phyloP scores from a whole-genome alignment of 108 stramenopile species.

The Cylindrotheca closterium region DNA sequence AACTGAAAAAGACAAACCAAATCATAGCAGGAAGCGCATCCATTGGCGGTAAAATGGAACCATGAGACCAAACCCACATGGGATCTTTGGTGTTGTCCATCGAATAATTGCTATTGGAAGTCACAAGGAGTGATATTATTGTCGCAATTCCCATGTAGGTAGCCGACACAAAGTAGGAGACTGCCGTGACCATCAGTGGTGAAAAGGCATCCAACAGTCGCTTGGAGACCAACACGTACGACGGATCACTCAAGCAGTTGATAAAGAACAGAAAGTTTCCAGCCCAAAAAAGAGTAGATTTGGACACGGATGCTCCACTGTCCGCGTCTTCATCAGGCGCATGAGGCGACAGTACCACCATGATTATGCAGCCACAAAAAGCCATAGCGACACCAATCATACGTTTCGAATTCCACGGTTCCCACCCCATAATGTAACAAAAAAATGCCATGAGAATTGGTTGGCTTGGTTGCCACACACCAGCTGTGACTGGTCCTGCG shows the following conservation, averaged over 20 bases:
- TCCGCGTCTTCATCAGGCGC: neutral
- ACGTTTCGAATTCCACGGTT: constrained; percentile 6
- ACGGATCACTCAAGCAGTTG: constrained; percentile 31
- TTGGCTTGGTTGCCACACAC: constrained; percentile 34
- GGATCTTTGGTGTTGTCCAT: constrained; percentile 8
- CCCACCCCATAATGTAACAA: constrained; percentile 18
- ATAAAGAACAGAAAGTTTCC: constrained; percentile 29
- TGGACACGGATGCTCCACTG: neutral
- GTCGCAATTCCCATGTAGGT: constrained; percentile 15
- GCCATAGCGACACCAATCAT: constrained; percentile 16
- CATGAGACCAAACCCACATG: neutral
- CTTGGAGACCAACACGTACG: constrained; percentile 31
- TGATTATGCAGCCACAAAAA: constrained; percentile 23
- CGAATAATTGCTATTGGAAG: constrained; percentile 1
- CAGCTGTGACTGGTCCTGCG: constrained; percentile 28
- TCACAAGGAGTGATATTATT: no score
- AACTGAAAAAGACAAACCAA: constrained; percentile 24
- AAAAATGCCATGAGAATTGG: constrained; percentile 38
- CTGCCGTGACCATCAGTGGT: constrained; percentile 28
- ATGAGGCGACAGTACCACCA: constrained; percentile 15
- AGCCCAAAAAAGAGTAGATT: neutral
- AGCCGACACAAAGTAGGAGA: constrained; percentile 23
- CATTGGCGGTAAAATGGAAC: constrained; percentile 6
- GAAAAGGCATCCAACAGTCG: constrained; percentile 6
- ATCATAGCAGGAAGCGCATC: constrained; percentile 10